Percentiles rank a stretch among this genome's conserved stretches.
These are phyloP conservation scores for Phytophthora boehmeriae DNA, from an alignment of 352 stramenopile species.

Conservation along the genomic window DNA sequence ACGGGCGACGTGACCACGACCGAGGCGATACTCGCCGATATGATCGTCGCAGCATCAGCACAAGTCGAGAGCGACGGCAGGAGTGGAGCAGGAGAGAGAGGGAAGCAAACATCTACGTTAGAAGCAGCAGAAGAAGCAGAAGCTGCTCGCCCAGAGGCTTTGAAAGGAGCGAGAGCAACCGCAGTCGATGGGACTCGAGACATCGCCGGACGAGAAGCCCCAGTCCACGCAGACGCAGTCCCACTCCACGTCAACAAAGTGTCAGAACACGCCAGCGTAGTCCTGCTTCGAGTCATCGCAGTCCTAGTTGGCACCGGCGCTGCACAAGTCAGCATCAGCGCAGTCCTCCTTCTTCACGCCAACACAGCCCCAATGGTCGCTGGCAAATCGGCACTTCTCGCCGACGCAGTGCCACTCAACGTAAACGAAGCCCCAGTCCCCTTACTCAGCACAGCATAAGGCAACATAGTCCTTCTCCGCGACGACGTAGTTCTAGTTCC, in stretches of 20 bases:
- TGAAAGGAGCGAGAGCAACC: conserved; percentile 4
- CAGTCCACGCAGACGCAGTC: conserved; percentile 7
- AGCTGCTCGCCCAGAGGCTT: conserved; percentile 23
- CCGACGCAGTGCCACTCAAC: neutral
- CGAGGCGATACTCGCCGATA: conserved; percentile 5
- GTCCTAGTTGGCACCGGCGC: neutral
- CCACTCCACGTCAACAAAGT: neutral
- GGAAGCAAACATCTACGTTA: conserved; percentile 2
- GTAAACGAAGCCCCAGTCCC: neutral
- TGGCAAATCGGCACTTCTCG: too few relatives aligned
- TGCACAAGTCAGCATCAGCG: neutral
- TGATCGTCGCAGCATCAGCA: conserved; percentile 19
- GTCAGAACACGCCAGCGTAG: neutral
- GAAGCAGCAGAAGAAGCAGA: conserved; percentile 18
- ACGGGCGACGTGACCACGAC: neutral
- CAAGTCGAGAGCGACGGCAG: conserved; percentile 23
- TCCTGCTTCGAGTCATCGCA: neutral
- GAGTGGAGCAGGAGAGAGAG: neutral
- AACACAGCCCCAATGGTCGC: neutral
- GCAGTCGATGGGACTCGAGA: conserved; percentile 12
- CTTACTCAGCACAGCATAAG: neutral
- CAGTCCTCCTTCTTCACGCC: neutral
- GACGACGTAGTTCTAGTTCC: conserved; percentile 1
- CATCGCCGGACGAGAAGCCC: conserved; percentile 10
- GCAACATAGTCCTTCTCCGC: neutral